These are phyloP conservation scores for Hypoxylon sp. DNA, from an alignment of 2,329 filamentous ascomycete species.

Conservation along the genomic window DNA sequence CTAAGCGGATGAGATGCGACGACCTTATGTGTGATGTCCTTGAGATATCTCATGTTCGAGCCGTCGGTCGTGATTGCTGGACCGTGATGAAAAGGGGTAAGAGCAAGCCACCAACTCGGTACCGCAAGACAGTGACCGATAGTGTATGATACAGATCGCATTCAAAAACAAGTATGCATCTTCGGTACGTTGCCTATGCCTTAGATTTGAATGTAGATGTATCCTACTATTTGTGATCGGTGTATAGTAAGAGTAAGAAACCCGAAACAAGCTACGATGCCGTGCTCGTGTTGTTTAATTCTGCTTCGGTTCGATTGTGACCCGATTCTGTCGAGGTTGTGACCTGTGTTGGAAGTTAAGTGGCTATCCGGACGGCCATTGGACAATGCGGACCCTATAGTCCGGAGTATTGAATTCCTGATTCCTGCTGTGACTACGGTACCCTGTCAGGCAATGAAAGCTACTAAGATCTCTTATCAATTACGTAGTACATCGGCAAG, in stretches of 20 bases:
- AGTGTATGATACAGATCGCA: too few species aligned
- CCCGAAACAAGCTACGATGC: constrained; percentile 33
- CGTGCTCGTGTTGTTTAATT: constrained; percentile 27
- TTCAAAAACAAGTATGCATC: constrained; percentile 13
- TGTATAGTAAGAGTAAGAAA: constrained; percentile 16
- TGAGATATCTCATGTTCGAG: constrained; percentile 20
- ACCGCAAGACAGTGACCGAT: constrained; percentile 20
- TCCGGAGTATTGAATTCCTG: constrained; percentile 40
- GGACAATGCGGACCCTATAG: constrained; percentile 31
- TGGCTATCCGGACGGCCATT: constrained; percentile 29
- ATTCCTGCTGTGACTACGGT: constrained; percentile 35
- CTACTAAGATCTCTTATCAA: constrained; percentile 37
- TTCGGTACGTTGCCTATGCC: constrained; percentile 4
- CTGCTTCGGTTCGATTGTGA: constrained; percentile 39
- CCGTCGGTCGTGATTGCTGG: constrained; percentile 13
- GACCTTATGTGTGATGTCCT: constrained; percentile 31
- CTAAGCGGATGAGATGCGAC: constrained; percentile 22
- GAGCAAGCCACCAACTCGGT: constrained; percentile 28
- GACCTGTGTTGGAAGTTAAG: constrained; percentile 28
- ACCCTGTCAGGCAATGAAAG: constrained; percentile 25
- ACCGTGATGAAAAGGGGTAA: constrained; percentile 1
- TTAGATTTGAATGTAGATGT: constrained; percentile 20
- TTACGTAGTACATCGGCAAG: constrained; percentile 31
- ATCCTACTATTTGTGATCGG: constrained; percentile 33
- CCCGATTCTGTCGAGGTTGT: constrained; percentile 30